Evolutionary conservation across 176 grass and related monocot species (phyloP).

Genomic region (Oryza longistaminata): DNA sequence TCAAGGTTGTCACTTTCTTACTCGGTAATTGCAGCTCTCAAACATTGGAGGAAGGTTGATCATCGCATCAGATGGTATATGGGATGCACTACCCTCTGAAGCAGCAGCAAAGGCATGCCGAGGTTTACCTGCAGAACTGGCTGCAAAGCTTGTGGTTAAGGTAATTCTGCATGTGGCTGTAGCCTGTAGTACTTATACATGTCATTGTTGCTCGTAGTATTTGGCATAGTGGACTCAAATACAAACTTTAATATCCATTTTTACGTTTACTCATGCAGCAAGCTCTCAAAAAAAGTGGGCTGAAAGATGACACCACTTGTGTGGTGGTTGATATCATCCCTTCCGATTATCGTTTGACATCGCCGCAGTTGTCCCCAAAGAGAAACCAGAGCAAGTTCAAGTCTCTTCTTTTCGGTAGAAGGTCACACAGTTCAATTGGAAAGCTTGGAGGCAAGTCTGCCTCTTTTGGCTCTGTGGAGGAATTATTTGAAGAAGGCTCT

Average conservation of each 20-base stretch:
- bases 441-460: conserved; percentile 58
- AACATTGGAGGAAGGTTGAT: conserved; percentile 80
- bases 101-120: conserved; percentile 75
- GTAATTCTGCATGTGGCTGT: conserved; percentile 38
- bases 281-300: conserved; percentile 87
- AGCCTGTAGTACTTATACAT: not conserved
- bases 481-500: conserved; percentile 95
- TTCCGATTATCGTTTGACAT: conserved; percentile 58
- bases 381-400: conserved; percentile 78
- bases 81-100: conserved; percentile 87
- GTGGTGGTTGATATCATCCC: conserved; percentile 92
- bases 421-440: conserved; percentile 55
- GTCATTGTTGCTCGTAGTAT: not conserved
- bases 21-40: conserved; percentile 68
- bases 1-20: not conserved
- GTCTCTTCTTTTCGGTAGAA: conserved; percentile 75
- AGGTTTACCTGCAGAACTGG: conserved; percentile 80
- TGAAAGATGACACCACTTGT: conserved; percentile 99
- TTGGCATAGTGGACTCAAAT: not conserved
- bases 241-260: conserved; percentile 6
- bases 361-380: conserved; percentile 70
- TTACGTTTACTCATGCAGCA: conserved; percentile 46
- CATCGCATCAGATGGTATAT: conserved; percentile 98
- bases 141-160: conserved; percentile 96
- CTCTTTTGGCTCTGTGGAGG: conserved; percentile 82